Evolutionary conservation across 129 eudicot genomes (phyloP).

Genomic region (Glebionis coronaria): DNA sequence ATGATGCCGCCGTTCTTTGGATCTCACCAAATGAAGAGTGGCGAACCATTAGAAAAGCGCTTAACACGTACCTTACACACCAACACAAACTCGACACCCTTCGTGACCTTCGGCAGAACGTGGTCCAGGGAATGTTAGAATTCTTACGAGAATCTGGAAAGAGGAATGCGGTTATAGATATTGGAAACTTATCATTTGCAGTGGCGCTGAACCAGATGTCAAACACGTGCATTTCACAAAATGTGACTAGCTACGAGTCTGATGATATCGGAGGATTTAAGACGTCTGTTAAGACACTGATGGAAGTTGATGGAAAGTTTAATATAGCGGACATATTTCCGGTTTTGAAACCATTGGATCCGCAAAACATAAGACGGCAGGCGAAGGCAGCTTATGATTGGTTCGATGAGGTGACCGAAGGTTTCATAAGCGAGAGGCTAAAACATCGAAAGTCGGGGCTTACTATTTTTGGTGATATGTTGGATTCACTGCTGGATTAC

Average conservation of each 20-base stretch:
- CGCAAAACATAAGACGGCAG: constrained; percentile 14
- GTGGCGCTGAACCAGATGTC: constrained; percentile 42
- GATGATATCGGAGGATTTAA: constrained; percentile 23
- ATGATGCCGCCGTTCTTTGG: constrained; percentile 38
- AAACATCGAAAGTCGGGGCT: constrained; percentile 12
- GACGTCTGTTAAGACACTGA: constrained; percentile 19
- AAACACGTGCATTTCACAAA: constrained; percentile 35
- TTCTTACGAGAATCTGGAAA: constrained; percentile 23
- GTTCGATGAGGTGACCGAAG: constrained; percentile 15
- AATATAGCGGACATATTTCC: background rate
- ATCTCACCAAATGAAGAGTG: constrained; percentile 33
- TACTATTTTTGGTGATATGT: constrained; percentile 14
- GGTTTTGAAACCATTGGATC: constrained; percentile 7
- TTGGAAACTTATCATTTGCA: constrained; percentile 38
- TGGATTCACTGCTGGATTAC: constrained; percentile 29
- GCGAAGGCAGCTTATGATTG: constrained; percentile 21
- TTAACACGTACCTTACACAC: constrained; percentile 29
- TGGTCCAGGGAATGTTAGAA: constrained; percentile 28
- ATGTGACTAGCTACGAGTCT: constrained; percentile 30
- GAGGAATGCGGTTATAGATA: constrained; percentile 15
- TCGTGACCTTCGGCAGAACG: constrained; percentile 22
- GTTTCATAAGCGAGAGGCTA: constrained; percentile 16
- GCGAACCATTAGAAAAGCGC: constrained; percentile 36
- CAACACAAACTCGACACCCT: constrained; percentile 29
- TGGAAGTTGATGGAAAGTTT: constrained; percentile 5